Evolutionary conservation across 2,329 filamentous ascomycete genomes (phyloP).

Genomic region (Pseudocercospora crystallina): DNA sequence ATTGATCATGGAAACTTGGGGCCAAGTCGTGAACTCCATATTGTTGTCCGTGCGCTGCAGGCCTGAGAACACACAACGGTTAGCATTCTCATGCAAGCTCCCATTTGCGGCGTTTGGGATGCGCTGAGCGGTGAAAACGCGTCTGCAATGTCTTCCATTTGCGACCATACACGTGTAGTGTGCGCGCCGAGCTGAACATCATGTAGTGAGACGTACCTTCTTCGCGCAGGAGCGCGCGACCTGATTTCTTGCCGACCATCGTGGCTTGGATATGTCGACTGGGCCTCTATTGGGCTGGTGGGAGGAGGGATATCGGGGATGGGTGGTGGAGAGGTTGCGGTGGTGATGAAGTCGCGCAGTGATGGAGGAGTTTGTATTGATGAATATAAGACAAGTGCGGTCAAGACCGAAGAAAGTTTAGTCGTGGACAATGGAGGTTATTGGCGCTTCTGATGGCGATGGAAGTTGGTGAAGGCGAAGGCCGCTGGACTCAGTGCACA

Average conservation of each 20-base stretch:
- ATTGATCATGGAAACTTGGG: constrained; percentile 88
- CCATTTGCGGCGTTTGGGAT: constrained; percentile 19
- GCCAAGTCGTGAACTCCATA: constrained; percentile 94
- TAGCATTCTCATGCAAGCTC: constrained; percentile 24
- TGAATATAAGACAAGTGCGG: background rate
- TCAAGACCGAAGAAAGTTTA: too few relatives aligned
- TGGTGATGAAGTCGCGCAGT: background rate
- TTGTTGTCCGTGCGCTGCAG: constrained; percentile 97
- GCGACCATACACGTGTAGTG: background rate
- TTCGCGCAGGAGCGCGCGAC: constrained; percentile 60
- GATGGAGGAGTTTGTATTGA: background rate
- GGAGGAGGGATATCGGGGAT: background rate
- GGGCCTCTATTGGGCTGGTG: background rate
- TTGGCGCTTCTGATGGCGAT: too few relatives aligned
- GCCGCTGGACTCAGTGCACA: too few relatives aligned
- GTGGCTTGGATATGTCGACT: constrained; percentile 20
- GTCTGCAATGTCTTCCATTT: constrained; percentile 11
- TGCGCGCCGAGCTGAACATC: too few relatives aligned
- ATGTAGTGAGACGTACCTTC: constrained; percentile 45
- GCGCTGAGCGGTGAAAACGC: constrained; percentile 19
- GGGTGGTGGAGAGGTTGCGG: constrained; percentile 2
- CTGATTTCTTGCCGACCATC: constrained; percentile 68
- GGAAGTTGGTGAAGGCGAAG: too few relatives aligned
- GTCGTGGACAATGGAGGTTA: too few relatives aligned
- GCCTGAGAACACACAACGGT: constrained; percentile 53